Base-by-base conservation (phyloP, 2,329 filamentous ascomycete species). In the Epichloe aotearoae region DNA sequence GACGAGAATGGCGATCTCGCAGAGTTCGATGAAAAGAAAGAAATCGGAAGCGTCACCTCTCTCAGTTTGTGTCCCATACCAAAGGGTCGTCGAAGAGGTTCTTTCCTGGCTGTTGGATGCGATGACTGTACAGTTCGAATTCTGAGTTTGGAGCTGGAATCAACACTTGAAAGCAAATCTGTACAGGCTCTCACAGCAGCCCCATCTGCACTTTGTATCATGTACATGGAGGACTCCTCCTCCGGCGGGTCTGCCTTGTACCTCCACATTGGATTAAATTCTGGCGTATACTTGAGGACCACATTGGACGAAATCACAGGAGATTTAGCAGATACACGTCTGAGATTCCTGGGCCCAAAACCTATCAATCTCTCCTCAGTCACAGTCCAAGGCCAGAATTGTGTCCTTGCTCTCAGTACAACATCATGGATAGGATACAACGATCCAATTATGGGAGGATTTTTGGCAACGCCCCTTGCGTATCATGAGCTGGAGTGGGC, bases 41-140 rank as follows among this genome's bases (percentile, higher is more conserved):
- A 93, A 60, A 93, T 98, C 49, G 90, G 89, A 43, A 96, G 90
- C 0, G 90, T 98, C 46, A 97, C 89, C 17, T 94, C 87, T 57
- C 73, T 98, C 17, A 95, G 90, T 59, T 75, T 98, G 49, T 93
- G 91, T 2, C 85, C 93, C 49, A 89, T 97, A 12, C 91, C 91
- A 0, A 86, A 94, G 66, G 94, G 94, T 33, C 83, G 89, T 41
- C 79, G 94, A 64, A 95, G 15, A n/a, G 36, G 89, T 64, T 88
- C 88, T 1, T 98, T 94, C 70, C 75, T 97, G 49, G 93, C 94
- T 40, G 91, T 98, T 43, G 94, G 93, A 5, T 97, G 91, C 63
- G 93, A 96, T 61, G 93, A 98, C 67, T 89, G 88, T 53, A 97
- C 93, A 1, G 93, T 98, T 50, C 86, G 93, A 50, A 88, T 98